Evolutionary conservation across 306 rosid genomes (phyloP).

Genomic region (Macrotyloma uniflorum): DNA sequence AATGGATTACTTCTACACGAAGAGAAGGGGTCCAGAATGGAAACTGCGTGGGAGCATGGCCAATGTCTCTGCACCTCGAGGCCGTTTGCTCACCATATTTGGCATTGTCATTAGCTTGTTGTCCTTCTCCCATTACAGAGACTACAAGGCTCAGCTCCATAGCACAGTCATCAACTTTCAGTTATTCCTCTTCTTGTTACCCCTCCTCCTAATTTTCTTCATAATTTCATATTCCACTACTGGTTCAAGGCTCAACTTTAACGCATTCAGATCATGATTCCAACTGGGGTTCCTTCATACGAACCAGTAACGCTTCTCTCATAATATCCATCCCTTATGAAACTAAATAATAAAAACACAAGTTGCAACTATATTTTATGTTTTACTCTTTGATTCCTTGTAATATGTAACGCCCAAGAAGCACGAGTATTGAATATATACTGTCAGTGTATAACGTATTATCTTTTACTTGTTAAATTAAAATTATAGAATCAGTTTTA

Average conservation of each 20-base stretch:
- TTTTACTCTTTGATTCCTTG: too few species aligned
- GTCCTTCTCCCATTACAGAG: slow-evolving; percentile 60
- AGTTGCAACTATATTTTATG: too few species aligned
- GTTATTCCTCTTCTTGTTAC: slow-evolving; percentile 55
- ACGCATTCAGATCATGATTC: slow-evolving; percentile 10
- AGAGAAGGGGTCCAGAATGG: slow-evolving; percentile 74
- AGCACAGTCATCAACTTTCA: slow-evolving; percentile 51
- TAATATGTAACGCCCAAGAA: too few species aligned
- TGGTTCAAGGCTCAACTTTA: slow-evolving; percentile 40
- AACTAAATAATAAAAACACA: too few species aligned
- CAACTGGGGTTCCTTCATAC: not conserved
- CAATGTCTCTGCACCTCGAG: slow-evolving; percentile 60
- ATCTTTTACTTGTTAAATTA: too few species aligned
- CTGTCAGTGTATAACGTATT: too few species aligned
- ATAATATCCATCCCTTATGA: not conserved
- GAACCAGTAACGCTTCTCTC: too few species aligned
- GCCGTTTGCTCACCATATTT: slow-evolving; percentile 63
- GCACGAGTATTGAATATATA: too few species aligned
- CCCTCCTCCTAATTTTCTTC: slow-evolving; percentile 54
- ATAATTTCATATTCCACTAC: slow-evolving; percentile 51
- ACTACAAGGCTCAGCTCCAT: slow-evolving; percentile 52
- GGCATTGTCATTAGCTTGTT: slow-evolving; percentile 66
- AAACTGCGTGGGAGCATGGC: slow-evolving; percentile 51
- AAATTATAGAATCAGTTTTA: not conserved
- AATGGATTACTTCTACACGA: slow-evolving; percentile 59